Evolutionary conservation across 768 basidiomycete genomes (phyloP).

Genomic region (Serendipita indica): DNA sequence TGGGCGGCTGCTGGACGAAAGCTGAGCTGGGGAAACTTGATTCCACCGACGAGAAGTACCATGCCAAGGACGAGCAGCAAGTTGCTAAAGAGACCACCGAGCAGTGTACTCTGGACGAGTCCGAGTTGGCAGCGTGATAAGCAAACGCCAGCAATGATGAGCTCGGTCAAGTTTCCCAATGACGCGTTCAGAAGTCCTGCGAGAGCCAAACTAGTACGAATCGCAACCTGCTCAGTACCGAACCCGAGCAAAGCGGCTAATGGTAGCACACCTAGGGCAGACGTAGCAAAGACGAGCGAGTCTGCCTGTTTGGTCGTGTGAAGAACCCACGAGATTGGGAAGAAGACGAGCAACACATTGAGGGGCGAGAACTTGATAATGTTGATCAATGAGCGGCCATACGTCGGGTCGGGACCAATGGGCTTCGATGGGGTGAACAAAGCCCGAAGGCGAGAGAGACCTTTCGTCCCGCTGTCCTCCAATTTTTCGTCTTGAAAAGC

Average conservation of each 20-base stretch:
- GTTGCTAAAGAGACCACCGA: constrained; percentile 37
- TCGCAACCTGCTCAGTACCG: constrained; percentile 38
- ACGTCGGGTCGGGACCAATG: constrained; percentile 26
- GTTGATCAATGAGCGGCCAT: constrained; percentile 23
- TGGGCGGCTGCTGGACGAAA: constrained; percentile 38
- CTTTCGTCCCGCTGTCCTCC: too few relatives aligned
- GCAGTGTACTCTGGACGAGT: constrained; percentile 36
- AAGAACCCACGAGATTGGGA: constrained; percentile 37
- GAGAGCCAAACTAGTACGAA: constrained; percentile 33
- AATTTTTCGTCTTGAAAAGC: too few relatives aligned
- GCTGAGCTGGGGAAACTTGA: constrained; percentile 35
- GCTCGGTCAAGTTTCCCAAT: constrained; percentile 37
- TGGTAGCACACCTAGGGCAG: constrained; percentile 35
- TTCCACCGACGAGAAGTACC: constrained; percentile 28
- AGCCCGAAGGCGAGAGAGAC: background rate
- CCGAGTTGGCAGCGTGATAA: constrained; percentile 35
- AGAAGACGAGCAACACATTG: constrained; percentile 34
- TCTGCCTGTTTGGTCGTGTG: constrained; percentile 31
- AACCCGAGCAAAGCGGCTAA: constrained; percentile 37
- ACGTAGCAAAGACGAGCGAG: constrained; percentile 34
- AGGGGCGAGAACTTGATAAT: constrained; percentile 24
- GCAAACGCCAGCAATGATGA: constrained; percentile 30
- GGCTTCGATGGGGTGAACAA: constrained; percentile 23
- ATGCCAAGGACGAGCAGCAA: constrained; percentile 25
- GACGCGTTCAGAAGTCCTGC: constrained; percentile 41